Conservation (phyloP, 148 eudicot genomes). For the Selenicereus undatus region DNA sequence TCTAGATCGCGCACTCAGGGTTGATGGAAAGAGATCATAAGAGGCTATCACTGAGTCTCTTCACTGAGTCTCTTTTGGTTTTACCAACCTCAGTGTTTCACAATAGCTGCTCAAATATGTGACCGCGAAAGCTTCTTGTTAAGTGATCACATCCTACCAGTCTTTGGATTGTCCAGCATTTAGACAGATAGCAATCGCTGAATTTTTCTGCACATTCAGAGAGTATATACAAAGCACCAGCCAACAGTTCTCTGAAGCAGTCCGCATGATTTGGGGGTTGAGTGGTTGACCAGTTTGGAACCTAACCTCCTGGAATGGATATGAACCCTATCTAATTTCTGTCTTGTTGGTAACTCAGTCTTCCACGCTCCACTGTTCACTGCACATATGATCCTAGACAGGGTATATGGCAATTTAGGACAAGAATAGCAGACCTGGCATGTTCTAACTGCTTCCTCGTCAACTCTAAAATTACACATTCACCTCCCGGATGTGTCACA, state of each 20-base stretch:
- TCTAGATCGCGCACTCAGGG: background rate
- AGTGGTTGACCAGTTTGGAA: background rate
- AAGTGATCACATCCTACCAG: background rate
- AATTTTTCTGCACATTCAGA: background rate
- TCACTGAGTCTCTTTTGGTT: background rate
- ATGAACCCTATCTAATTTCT: background rate
- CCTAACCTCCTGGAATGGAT: background rate
- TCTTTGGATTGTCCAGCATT: background rate
- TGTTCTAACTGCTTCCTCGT: background rate
- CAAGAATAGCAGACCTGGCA: background rate
- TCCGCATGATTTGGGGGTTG: background rate
- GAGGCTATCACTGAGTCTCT: background rate
- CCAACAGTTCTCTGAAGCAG: background rate
- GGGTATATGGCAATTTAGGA: background rate
- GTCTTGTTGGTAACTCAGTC: background rate
- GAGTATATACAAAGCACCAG: background rate
- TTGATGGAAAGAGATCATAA: background rate
- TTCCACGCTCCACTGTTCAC: background rate
- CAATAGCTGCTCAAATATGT: background rate
- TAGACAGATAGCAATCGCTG: background rate
- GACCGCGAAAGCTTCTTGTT: background rate
- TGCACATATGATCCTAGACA: background rate
- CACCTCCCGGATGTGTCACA: background rate
- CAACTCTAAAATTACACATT: background rate
- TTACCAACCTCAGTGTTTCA: background rate